Percentiles rank a stretch among this genome's conserved stretches.
Evolutionary conservation across 495 filamentous ascomycete genomes (phyloP).

Genomic region (Chaetomium cochliodes): DNA sequence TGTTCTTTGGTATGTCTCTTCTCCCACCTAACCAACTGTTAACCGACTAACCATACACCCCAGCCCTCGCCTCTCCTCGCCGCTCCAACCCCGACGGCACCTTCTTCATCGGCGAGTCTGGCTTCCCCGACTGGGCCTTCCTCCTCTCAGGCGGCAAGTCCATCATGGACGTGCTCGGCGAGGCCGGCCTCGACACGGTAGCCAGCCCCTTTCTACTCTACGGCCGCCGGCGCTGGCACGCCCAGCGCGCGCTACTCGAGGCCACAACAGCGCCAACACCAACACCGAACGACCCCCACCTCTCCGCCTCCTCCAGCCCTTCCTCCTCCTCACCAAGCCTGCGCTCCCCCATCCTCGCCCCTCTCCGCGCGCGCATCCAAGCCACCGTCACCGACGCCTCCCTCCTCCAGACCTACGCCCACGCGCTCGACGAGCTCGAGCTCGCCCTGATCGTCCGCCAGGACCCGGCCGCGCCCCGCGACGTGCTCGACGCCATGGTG

Average conservation of each 20-base stretch:
- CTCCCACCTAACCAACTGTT: neutral
- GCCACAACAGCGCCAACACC: too few relatives aligned
- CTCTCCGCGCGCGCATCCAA: conserved; percentile 21
- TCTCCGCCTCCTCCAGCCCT: neutral
- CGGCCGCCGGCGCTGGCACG: conserved; percentile 28
- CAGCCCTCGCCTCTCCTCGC: conserved; percentile 35
- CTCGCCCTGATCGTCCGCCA: conserved; percentile 24
- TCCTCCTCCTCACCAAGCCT: neutral
- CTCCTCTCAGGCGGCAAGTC: conserved; percentile 35
- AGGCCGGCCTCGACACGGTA: conserved; percentile 23
- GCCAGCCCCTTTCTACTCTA: conserved; percentile 33
- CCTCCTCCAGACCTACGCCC: conserved; percentile 25
- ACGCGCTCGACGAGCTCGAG: conserved; percentile 38
- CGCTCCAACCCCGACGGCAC: conserved; percentile 31
- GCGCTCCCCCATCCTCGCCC: conserved; percentile 4
- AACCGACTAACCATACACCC: conserved; percentile 1
- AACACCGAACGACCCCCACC: neutral
- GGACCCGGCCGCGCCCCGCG: conserved; percentile 22
- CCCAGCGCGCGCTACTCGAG: conserved; percentile 20
- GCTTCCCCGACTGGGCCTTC: conserved; percentile 40
- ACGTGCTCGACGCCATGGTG: conserved; percentile 41
- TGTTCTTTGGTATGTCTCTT: conserved; percentile 33
- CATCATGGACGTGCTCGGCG: conserved; percentile 28
- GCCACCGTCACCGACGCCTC: conserved; percentile 8
- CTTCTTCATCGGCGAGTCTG: conserved; percentile 32